These are phyloP conservation scores for Diaporthe citriasiana DNA, from an alignment of 2,329 filamentous ascomycete genomes.

Conservation along the genomic window DNA sequence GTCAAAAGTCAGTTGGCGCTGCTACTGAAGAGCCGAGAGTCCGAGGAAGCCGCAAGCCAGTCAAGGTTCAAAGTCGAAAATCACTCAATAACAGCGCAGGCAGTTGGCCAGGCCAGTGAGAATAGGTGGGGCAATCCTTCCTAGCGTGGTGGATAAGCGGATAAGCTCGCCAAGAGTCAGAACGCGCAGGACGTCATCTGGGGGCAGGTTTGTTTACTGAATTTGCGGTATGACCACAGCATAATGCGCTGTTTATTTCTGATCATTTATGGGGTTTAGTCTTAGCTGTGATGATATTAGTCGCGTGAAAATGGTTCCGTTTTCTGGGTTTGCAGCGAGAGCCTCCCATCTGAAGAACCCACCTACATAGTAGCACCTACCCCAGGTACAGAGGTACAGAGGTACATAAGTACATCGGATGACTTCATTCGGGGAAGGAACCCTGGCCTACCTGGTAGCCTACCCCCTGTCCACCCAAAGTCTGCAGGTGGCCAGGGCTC, in stretches of 20 bases:
- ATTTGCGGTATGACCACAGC: not conserved
- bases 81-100: slow-evolving; percentile 27
- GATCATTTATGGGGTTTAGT: not conserved
- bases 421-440: not conserved
- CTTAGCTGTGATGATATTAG: no score
- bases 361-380: not conserved
- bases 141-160: slow-evolving; percentile 2
- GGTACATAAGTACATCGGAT: slow-evolving; percentile 4
- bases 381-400: not conserved
- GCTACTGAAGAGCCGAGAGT: slow-evolving; percentile 18
- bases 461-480: slow-evolving; percentile 6
- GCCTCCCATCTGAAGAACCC: not conserved
- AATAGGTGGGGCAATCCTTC: not conserved
- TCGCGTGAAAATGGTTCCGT: no score
- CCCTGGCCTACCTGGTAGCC: not conserved
- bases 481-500: slow-evolving; percentile 23
- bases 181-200: slow-evolving; percentile 22
- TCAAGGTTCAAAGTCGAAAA: slow-evolving; percentile 17
- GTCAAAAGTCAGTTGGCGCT: slow-evolving; percentile 17
- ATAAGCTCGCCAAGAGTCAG: slow-evolving; percentile 24
- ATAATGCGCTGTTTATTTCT: not conserved
- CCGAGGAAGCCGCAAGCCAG: slow-evolving; percentile 22
- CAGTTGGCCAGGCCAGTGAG: not conserved
- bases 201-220: not conserved
- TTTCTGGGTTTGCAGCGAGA: not conserved